phyloP scores from a whole-genome alignment of 148 eudicot species.

The Rhododendron simsii region DNA sequence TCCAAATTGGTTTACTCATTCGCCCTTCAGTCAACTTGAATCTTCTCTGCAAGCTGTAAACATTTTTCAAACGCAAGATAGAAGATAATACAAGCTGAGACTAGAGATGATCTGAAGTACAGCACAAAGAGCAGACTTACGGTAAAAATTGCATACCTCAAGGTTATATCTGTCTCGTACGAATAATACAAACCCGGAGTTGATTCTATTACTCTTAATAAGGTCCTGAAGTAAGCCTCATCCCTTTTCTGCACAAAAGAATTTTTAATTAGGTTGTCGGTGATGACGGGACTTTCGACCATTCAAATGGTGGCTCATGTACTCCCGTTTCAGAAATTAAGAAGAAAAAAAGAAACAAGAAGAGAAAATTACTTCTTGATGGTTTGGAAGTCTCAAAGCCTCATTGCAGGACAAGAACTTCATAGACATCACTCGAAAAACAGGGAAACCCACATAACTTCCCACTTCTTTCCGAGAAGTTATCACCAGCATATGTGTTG shows the following conservation, averaged over 20 bases:
- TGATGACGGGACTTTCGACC: not conserved
- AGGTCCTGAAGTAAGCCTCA: conserved; percentile 77
- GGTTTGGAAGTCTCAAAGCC: conserved; percentile 41
- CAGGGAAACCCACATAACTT: conserved; percentile 77
- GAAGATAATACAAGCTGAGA: not conserved
- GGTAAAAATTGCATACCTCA: conserved; percentile 52
- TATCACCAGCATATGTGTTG: conserved; percentile 69
- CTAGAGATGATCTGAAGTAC: not conserved
- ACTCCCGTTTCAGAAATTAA: conserved; percentile 2
- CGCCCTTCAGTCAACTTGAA: conserved; percentile 65
- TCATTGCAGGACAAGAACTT: conserved; percentile 75
- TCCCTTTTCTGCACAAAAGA: conserved; percentile 68
- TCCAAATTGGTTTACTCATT: conserved; percentile 84
- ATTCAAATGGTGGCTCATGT: not conserved
- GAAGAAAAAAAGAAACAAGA: conserved; percentile 9
- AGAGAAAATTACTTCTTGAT: conserved; percentile 52
- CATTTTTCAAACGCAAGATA: conserved; percentile 6
- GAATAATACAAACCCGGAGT: conserved; percentile 96
- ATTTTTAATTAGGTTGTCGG: not conserved
- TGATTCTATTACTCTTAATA: conserved; percentile 78
- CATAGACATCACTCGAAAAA: conserved; percentile 72
- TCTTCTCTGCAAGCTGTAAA: conserved; percentile 75
- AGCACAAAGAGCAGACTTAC: not conserved
- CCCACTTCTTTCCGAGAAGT: conserved; percentile 86
- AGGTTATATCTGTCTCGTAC: conserved; percentile 84